Evolutionary conservation across 2,329 filamentous ascomycete species (phyloP).

Genomic region (Podosphaera fusca): DNA sequence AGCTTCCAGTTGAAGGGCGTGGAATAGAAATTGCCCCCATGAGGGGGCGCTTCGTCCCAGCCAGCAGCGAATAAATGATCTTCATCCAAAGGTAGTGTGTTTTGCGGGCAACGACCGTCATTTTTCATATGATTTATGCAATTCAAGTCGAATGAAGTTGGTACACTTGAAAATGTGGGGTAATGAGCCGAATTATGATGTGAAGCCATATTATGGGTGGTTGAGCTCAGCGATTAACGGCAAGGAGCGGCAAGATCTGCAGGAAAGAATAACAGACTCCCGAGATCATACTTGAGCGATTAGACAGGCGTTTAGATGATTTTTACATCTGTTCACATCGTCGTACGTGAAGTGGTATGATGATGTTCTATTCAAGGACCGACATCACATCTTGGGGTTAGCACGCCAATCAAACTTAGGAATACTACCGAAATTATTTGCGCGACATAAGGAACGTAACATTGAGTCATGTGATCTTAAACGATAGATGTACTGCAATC

Average conservation of each 20-base stretch:
- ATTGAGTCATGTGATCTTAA: too few species aligned
- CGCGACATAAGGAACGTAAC: too few species aligned
- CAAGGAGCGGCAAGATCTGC: background rate
- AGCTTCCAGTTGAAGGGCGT: conserved; percentile 16
- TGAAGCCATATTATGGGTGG: background rate
- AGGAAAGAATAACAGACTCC: background rate
- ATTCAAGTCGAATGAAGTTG: background rate
- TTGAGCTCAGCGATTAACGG: background rate
- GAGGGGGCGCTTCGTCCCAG: conserved; percentile 14
- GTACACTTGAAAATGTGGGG: background rate
- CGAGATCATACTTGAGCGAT: background rate
- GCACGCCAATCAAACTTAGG: too few species aligned
- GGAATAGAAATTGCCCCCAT: conserved; percentile 14
- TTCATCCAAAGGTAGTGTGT: conserved; percentile 9
- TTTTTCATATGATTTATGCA: background rate
- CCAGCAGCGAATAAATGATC: conserved; percentile 11
- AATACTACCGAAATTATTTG: too few species aligned
- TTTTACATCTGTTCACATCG: background rate
- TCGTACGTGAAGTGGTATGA: background rate
- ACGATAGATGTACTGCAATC: too few species aligned
- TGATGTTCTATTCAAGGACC: background rate
- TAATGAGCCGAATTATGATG: background rate
- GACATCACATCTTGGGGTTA: background rate
- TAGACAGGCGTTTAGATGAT: background rate
- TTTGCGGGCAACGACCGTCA: background rate